Evolutionary conservation across 1,284 basidiomycete species (phyloP).

Genomic region (Malassezia restricta): DNA sequence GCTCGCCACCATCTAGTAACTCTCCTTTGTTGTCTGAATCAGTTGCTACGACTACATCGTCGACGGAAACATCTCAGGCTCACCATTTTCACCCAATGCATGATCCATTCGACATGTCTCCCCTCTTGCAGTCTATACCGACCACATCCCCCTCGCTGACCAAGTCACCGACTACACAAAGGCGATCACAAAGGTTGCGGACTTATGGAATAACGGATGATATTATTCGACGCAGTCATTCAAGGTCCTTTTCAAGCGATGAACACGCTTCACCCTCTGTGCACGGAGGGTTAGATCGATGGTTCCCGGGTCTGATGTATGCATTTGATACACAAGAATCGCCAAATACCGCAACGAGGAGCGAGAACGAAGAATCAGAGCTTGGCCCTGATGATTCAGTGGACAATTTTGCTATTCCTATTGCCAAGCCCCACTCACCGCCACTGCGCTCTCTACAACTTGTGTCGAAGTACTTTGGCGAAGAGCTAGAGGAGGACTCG

Average conservation of each 20-base stretch:
- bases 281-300: constrained; percentile 2
- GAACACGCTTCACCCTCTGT: not conserved
- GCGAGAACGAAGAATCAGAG: too few species aligned
- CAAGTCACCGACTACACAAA: not conserved
- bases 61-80: not conserved
- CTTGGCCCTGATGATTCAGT: not conserved
- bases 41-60: not conserved
- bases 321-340: constrained; percentile 3
- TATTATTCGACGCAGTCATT: not conserved
- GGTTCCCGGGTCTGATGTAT: constrained; percentile 5
- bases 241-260: not conserved
- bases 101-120: not conserved
- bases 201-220: not conserved
- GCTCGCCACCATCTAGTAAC: constrained; percentile 4
- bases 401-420: not conserved
- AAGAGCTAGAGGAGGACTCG: not conserved
- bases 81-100: too few species aligned
- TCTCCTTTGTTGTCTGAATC: constrained; percentile 14
- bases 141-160: not conserved
- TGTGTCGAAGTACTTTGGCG: constrained; percentile 10
- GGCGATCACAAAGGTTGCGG: not conserved
- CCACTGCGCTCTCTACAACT: constrained; percentile 5
- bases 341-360: not conserved
- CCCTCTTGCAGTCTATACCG: not conserved
- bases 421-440: not conserved